These are phyloP conservation scores for Neofusicoccum cordaticola DNA, from an alignment of 2,329 filamentous ascomycete genomes.

Conservation along the genomic window DNA sequence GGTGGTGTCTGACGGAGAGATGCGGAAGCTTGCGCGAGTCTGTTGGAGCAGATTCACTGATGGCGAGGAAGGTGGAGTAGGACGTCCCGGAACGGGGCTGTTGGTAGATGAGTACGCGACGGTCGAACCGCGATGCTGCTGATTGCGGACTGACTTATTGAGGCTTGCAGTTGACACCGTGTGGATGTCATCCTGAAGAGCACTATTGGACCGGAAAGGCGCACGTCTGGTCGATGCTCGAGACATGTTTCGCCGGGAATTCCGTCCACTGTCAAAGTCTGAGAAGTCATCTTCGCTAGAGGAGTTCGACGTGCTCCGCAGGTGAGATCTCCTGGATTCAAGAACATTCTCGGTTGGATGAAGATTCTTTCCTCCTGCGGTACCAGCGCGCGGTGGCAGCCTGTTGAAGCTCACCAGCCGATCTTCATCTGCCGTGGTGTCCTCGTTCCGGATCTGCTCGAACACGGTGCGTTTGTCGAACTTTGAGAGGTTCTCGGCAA, in stretches of 20 bases:
- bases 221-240: slow-evolving; percentile 38
- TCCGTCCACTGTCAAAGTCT: slow-evolving; percentile 37
- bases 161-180: slow-evolving; percentile 27
- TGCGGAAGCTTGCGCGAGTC: slow-evolving; percentile 38
- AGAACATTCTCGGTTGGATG: slow-evolving; percentile 92
- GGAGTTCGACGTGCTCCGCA: slow-evolving; percentile 32
- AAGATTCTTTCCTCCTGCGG: slow-evolving; percentile 74
- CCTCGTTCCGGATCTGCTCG: slow-evolving; percentile 84
- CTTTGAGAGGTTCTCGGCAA: slow-evolving; percentile 82
- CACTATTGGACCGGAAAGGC: slow-evolving; percentile 40
- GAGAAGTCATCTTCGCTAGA: slow-evolving; percentile 34
- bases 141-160: slow-evolving; percentile 8
- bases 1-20: slow-evolving; percentile 53
- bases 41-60: slow-evolving; percentile 20
- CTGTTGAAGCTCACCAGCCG: slow-evolving; percentile 90
- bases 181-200: slow-evolving; percentile 37
- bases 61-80: slow-evolving; percentile 37
- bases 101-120: slow-evolving; percentile 31
- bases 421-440: slow-evolving; percentile 83
- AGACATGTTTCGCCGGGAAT: slow-evolving; percentile 39
- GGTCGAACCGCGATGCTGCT: slow-evolving; percentile 12
- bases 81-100: slow-evolving; percentile 28
- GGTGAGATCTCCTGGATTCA: slow-evolving; percentile 47
- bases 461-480: slow-evolving; percentile 94
- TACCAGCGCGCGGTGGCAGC: slow-evolving; percentile 47